Evolutionary conservation across 2,329 filamentous ascomycete genomes (phyloP), one percentile per base, ranked within the genome.

Genomic region (Madurella fahalii): DNA sequence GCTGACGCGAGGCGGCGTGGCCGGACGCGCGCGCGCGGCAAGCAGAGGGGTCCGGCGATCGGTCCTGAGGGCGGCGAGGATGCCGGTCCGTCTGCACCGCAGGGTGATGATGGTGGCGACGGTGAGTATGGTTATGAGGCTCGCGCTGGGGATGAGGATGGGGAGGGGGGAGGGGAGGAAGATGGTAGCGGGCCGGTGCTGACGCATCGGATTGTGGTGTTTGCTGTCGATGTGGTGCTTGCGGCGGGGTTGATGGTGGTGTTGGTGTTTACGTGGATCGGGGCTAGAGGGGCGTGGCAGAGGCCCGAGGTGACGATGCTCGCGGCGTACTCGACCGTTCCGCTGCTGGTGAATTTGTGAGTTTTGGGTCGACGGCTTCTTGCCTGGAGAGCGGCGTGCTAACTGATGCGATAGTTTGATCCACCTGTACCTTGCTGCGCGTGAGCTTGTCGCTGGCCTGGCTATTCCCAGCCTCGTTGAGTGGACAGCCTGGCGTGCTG

Each of bases 261-360:
- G 5, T 55, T 76, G 48, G 69, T 74, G 18, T 71, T 72, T 37
- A 74, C 72, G 1, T 76, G 72, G 72, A 68, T 69, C 40, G 43
- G 56, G 30, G 59, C 56, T 12, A 37, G 25, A 0, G 63, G 15
- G 56, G 62, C 7, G 47, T 37, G 49, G 18, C 32, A 46, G 11
- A 40, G 15, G 30, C 62, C 68, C 2, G 64, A 68, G 50, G 56
- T 73, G 47, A 69, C 66, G 40, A 74, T 74, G 72, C 65, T 76
- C 32, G 72, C 71, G 39, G 69, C 73, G 12, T 76, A 75, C 58
- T 68, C 68, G 11, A 75, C 73, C 2, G 67, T 76, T 16, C 73
- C 73, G 39, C 64, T 75, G 42, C 59, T 75, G 30, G 53, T 69
- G 34, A 74, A 70, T 59, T 73, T 74, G 74, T 75, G 64, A 58